phyloP scores from a whole-genome alignment of 192 early-diverging fungal species.

The Entomortierella beljakovae region DNA sequence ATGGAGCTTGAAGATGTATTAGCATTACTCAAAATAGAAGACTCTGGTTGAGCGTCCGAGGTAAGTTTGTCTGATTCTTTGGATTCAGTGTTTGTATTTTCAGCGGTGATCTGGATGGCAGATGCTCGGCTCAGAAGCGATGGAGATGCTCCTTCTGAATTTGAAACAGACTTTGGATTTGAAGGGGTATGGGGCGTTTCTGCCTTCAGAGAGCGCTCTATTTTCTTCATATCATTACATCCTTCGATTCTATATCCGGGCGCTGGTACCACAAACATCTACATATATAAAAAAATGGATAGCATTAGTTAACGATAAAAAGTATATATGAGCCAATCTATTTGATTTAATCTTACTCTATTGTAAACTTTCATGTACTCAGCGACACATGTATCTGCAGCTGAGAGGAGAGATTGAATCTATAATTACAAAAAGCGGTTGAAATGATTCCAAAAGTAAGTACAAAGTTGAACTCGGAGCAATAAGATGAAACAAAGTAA shows the following conservation, averaged over 20 bases:
- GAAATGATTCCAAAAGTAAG: background rate
- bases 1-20: background rate
- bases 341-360: constrained; percentile 14
- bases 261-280: constrained; percentile 38
- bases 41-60: background rate
- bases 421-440: background rate
- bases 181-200: background rate
- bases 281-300: background rate
- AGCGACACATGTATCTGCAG: constrained; percentile 16
- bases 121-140: constrained; percentile 21
- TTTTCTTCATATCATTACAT: constrained; percentile 34
- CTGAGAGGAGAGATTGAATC: constrained; percentile 4
- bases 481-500: background rate
- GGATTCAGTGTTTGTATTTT: background rate
- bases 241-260: constrained; percentile 41
- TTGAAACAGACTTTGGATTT: background rate
- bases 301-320: background rate
- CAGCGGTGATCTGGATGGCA: background rate
- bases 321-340: too few species aligned
- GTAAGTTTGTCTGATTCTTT: background rate
- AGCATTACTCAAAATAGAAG: background rate
- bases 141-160: background rate
- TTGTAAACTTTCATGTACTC: constrained; percentile 34
- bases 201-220: constrained; percentile 10
- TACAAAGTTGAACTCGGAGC: background rate